phyloP scores from a whole-genome alignment of 169 alveolate species.

The Babesia bigemina region DNA sequence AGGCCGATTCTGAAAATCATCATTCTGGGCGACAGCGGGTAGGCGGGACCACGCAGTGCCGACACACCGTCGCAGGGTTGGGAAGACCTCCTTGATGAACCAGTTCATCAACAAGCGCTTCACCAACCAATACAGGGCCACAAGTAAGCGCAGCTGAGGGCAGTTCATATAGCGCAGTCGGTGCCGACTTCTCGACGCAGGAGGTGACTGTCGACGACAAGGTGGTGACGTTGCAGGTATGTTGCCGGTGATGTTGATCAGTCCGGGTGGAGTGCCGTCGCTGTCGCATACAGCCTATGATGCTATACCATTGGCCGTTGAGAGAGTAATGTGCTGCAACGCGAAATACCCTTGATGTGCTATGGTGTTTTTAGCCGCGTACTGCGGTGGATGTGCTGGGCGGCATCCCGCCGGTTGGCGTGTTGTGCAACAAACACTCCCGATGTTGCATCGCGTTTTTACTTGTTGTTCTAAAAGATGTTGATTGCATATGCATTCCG shows the following conservation, averaged over 20 bases:
- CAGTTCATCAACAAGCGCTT: conserved; percentile 95
- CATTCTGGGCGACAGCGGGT: conserved; percentile 99
- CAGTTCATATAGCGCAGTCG: conserved; percentile 79
- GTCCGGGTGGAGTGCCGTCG: conserved; percentile 4
- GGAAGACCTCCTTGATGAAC: conserved; percentile 98
- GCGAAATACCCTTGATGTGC: no score
- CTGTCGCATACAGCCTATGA: not conserved
- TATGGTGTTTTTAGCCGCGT: no score
- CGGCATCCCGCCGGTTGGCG: no score
- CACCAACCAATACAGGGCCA: conserved; percentile 95
- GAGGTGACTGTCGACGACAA: conserved; percentile 95
- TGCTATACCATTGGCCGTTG: no score
- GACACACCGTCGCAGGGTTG: conserved; percentile 86
- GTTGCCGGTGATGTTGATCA: not conserved
- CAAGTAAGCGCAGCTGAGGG: conserved; percentile 76
- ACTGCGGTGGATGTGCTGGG: no score
- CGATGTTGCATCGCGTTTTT: no score
- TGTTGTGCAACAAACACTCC: no score
- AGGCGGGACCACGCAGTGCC: conserved; percentile 5
- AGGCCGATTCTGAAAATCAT: conserved; percentile 92
- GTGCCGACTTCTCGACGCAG: conserved; percentile 98
- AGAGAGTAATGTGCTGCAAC: no score
- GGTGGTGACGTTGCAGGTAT: conserved; percentile 93
- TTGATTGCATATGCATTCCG: no score
- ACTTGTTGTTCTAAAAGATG: no score